A percentile compares a stretch with the other conserved stretches of the same genome.
These are phyloP conservation scores for Tricholoma bakamatsutake DNA, from an alignment of 768 basidiomycete genomes.

Conservation along the genomic window DNA sequence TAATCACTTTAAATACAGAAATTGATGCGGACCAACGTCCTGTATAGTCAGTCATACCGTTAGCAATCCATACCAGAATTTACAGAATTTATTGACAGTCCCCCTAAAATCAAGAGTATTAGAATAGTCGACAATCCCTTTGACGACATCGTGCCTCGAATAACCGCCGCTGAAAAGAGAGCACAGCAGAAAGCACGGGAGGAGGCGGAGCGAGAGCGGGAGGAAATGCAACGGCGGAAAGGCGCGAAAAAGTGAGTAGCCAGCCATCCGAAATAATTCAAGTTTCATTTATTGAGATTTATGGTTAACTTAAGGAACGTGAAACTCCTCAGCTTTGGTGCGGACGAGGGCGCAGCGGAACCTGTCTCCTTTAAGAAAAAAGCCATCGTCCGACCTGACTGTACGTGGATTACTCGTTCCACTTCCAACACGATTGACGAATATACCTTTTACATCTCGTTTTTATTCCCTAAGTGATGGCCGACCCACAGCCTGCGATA, in stretches of 20 bases:
- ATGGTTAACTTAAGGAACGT: slow-evolving; percentile 58
- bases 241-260: slow-evolving; percentile 82
- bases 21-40: slow-evolving; percentile 71
- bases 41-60: slow-evolving; percentile 54
- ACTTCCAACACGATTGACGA: not conserved
- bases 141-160: slow-evolving; percentile 90
- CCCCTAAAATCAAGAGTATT: slow-evolving; percentile 85
- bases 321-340: slow-evolving; percentile 84
- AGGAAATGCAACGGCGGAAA: slow-evolving; percentile 63
- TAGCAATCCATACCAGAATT: not conserved
- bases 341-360: slow-evolving; percentile 59
- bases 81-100: slow-evolving; percentile 37
- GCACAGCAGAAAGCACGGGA: slow-evolving; percentile 80
- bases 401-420: slow-evolving; percentile 40
- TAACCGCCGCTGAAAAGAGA: slow-evolving; percentile 88
- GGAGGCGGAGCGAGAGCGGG: slow-evolving; percentile 69
- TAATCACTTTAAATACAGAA: slow-evolving; percentile 37
- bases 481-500: slow-evolving; percentile 24
- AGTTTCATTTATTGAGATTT: not conserved
- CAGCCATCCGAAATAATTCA: not conserved
- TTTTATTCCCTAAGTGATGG: slow-evolving; percentile 26
- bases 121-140: slow-evolving; percentile 92
- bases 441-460: slow-evolving; percentile 1
- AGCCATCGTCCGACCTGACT: slow-evolving; percentile 75
- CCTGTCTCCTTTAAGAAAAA: slow-evolving; percentile 63